phyloP scores from a whole-genome alignment of 305 asterid species.

The Fraxinus platypoda region DNA sequence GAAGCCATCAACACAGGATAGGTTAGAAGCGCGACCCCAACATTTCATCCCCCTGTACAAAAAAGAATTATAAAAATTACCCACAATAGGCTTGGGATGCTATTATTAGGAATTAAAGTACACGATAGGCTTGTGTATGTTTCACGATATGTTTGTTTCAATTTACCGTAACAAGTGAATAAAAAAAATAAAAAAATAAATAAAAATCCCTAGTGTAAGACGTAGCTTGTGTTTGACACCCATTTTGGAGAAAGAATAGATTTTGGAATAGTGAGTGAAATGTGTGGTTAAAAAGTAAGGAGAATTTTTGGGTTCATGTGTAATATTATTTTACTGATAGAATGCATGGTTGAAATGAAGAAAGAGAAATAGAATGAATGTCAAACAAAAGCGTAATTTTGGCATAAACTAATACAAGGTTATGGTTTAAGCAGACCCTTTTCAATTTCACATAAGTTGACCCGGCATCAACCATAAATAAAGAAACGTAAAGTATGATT shows the following conservation, averaged over 20 bases:
- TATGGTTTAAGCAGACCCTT: not conserved
- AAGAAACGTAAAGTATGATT: not conserved
- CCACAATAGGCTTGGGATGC: not conserved
- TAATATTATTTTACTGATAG: too few relatives aligned
- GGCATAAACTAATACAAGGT: not conserved
- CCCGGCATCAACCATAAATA: not conserved
- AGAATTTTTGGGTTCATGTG: too few relatives aligned
- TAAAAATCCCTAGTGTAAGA: not conserved
- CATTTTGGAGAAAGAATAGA: too few relatives aligned
- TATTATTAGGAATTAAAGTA: not conserved
- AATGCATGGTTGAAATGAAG: too few relatives aligned
- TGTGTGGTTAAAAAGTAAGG: too few relatives aligned
- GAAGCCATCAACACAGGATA: slow-evolving; percentile 97
- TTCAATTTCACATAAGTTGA: not conserved
- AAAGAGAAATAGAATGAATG: too few relatives aligned
- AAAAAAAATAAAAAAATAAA: not conserved
- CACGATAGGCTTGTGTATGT: not conserved
- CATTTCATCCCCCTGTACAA: slow-evolving; percentile 44
- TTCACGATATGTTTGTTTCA: not conserved
- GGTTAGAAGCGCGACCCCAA: slow-evolving; percentile 85
- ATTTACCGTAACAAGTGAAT: not conserved
- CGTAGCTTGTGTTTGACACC: too few relatives aligned
- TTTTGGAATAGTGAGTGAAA: too few relatives aligned
- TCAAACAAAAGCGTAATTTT: too few relatives aligned
- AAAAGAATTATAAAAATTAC: not conserved